A percentile compares a stretch with the other conserved stretches of the same genome.
Conservation (phyloP, 208 protist genomes). For the Leishmania turanica region DNA sequence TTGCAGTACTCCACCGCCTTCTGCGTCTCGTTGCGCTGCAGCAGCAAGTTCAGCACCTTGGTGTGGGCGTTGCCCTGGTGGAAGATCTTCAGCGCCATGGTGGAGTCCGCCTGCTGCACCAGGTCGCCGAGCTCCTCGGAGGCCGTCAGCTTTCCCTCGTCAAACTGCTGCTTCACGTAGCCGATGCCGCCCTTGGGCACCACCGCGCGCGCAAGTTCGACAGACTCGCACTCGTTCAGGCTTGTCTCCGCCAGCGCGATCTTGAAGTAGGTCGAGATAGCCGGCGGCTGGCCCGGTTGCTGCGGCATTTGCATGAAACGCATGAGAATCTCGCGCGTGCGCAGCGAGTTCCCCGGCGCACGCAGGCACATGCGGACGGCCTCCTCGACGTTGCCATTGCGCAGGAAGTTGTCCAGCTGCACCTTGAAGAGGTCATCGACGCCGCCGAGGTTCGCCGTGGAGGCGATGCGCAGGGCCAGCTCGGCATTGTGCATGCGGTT, state of each 20-base stretch:
- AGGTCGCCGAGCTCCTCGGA: conserved; percentile 99
- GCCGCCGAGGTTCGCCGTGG: conserved; percentile 96
- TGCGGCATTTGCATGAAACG: conserved; percentile 90
- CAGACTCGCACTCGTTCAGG: conserved; percentile 97
- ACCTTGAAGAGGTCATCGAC: conserved; percentile 97
- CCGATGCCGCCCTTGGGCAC: conserved; percentile 87
- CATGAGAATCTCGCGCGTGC: conserved; percentile 96
- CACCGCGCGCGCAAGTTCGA: conserved; percentile 98
- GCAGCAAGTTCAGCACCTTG: conserved; percentile 96
- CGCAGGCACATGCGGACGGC: conserved; percentile 96
- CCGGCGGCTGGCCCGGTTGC: conserved; percentile 88
- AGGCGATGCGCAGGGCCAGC: conserved; percentile 96
- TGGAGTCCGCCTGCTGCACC: conserved; percentile 79
- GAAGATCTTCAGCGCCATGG: conserved; percentile 99
- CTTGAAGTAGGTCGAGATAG: conserved; percentile 99
- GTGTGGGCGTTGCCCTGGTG: conserved; percentile 89
- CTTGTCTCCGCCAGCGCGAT: conserved; percentile 95
- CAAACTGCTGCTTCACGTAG: conserved; percentile 98
- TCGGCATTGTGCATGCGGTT: conserved; percentile 93
- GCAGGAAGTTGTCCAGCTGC: conserved; percentile 97
- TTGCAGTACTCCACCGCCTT: conserved; percentile 98
- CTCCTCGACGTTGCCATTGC: conserved; percentile 90
- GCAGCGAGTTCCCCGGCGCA: conserved; percentile 94
- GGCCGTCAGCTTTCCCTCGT: conserved; percentile 98
- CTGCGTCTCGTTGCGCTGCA: conserved; percentile 96